A percentile compares a stretch with the other conserved stretches of the same genome.
Evolutionary conservation across 331 rosid species (phyloP).

Genomic region (Ulmus americana): DNA sequence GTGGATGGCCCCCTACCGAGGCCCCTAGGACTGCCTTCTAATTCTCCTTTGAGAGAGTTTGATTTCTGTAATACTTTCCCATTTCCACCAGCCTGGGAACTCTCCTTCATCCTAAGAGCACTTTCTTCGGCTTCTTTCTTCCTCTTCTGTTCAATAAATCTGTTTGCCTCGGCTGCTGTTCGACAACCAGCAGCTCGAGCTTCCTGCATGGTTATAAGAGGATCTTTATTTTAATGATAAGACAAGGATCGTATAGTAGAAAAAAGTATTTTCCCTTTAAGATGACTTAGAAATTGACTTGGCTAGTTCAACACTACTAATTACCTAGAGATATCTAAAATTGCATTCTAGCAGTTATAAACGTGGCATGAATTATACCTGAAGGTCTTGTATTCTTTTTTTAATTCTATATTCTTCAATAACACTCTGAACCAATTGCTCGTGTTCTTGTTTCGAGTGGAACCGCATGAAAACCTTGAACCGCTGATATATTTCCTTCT

Average conservation of each 20-base stretch:
- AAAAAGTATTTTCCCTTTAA: neutral
- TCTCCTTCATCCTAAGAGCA: slow-evolving; percentile 34
- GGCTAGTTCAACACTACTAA: too few species aligned
- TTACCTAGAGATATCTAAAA: neutral
- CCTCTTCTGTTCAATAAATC: slow-evolving; percentile 50
- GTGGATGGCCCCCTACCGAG: slow-evolving; percentile 28
- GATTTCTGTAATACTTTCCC: slow-evolving; percentile 35
- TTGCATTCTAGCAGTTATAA: neutral
- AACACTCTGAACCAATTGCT: slow-evolving; percentile 45
- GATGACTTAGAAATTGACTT: neutral
- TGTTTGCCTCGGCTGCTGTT: slow-evolving; percentile 52
- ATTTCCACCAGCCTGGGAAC: slow-evolving; percentile 42
- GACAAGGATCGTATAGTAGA: neutral
- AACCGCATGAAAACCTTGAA: slow-evolving; percentile 72
- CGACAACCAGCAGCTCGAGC: slow-evolving; percentile 76
- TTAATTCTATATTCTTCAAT: slow-evolving; percentile 65
- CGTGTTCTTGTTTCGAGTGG: slow-evolving; percentile 72
- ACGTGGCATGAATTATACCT: slow-evolving; percentile 39
- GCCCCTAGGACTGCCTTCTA: slow-evolving; percentile 40
- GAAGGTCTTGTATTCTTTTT: slow-evolving; percentile 69
- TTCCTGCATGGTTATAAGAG: slow-evolving; percentile 34
- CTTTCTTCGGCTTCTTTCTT: slow-evolving; percentile 41
- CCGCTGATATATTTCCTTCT: slow-evolving; percentile 49
- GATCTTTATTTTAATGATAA: neutral
- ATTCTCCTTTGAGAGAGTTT: slow-evolving; percentile 40